phyloP scores from a whole-genome alignment of 768 basidiomycete species.

The Chalciporus pseudorubinellus region DNA sequence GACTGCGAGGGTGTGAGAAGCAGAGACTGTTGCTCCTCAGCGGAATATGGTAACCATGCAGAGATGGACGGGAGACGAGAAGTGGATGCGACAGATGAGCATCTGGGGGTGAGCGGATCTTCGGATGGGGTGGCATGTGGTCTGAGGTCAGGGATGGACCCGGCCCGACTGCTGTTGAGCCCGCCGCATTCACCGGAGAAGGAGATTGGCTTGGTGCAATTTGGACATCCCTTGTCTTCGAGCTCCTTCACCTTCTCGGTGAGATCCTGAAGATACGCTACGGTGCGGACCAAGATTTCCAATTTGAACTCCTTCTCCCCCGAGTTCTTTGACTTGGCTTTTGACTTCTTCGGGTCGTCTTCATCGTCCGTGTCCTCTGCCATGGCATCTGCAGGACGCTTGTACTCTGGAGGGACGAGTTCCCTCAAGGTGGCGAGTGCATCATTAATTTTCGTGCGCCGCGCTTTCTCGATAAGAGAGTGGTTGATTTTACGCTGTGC shows the following conservation, averaged over 20 bases:
- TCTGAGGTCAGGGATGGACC: background rate
- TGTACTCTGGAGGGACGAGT: slow-evolving; percentile 68
- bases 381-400: slow-evolving; percentile 31
- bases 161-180: background rate
- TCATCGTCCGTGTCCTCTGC: slow-evolving; percentile 34
- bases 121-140: background rate
- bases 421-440: slow-evolving; percentile 73
- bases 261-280: slow-evolving; percentile 73
- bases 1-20: slow-evolving; percentile 37
- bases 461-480: slow-evolving; percentile 89
- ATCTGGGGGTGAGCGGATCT: background rate
- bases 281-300: slow-evolving; percentile 83
- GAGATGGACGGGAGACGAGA: slow-evolving; percentile 65
- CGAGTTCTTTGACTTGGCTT: slow-evolving; percentile 32
- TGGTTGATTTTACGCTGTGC: slow-evolving; percentile 91
- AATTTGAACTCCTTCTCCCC: slow-evolving; percentile 91
- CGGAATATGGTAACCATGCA: slow-evolving; percentile 52
- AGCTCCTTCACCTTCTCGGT: slow-evolving; percentile 51
- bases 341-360: slow-evolving; percentile 28
- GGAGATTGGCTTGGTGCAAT: slow-evolving; percentile 22
- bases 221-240: slow-evolving; percentile 30
- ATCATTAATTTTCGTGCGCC: slow-evolving; percentile 94
- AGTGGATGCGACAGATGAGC: slow-evolving; percentile 5
- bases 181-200: slow-evolving; percentile 2
- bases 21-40: slow-evolving; percentile 26